Evolutionary conservation across 768 basidiomycete genomes (phyloP), one percentile per base, ranked within the genome.

Genomic region (Rickenella mellea): DNA sequence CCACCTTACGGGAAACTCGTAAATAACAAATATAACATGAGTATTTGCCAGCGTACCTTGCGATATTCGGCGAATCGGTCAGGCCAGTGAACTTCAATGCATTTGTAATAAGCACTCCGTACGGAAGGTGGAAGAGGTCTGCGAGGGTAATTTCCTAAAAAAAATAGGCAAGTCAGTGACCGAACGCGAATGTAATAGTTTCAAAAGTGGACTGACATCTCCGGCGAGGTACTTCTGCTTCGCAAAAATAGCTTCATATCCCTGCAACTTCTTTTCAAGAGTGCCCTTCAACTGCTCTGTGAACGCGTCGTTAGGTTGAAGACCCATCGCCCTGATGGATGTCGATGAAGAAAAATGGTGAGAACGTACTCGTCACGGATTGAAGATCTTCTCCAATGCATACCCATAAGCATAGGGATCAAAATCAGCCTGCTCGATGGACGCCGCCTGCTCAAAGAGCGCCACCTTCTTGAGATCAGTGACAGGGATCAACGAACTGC

Each of bases 221-320:
- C 80, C 79, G 21, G 72, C 72, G 5, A 78, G 55, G 48, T 77
- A 80, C 25, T 62, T 56, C 26, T 71, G 68, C 54, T 73, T 78
- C 15, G 59, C 54, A 12, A 80, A 62, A 28, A 82, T 73, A 12
- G 48, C 51, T 8, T 80, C 69, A 46, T 79, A 80, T 4, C 51
- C 71, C 14, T 72, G 67, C 3, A 81, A 62, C 35, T 65, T 71
- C 4, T 47, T 51, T 1, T 57, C 58, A 14, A 73, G 52, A 8
- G 48, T 48, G 19, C 12, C 24, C 12, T 36, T 4, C 9, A 22
- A 27, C 32, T 43, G 31, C 24, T 21, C 32, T 22, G 33, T 33
- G 24, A 30, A 25, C 42, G 14, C 27, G 17, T 35, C 32, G 30
- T 43, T 33, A 15, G 19, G n/a, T 5, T 20, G 42, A 14, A 17